These are phyloP conservation scores for Aphanoascus verrucosus DNA, from an alignment of 2,329 filamentous ascomycete genomes.

Conservation along the genomic window DNA sequence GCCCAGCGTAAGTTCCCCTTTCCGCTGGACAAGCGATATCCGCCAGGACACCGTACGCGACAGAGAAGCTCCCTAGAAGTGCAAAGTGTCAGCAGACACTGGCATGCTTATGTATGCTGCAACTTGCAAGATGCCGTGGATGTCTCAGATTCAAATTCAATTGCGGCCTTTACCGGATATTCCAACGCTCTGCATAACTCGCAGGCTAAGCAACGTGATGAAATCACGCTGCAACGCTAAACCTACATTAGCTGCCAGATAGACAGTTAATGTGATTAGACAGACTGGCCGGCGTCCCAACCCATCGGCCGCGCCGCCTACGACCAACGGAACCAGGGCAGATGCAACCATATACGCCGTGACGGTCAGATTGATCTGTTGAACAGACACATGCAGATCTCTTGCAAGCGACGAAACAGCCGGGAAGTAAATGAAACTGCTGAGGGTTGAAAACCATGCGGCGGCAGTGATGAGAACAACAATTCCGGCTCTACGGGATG, in stretches of 20 bases:
- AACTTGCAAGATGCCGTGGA: too few species aligned
- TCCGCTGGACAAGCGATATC: conserved; percentile 60
- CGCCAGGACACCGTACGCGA: too few species aligned
- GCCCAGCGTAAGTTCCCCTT: conserved; percentile 63
- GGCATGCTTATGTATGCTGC: too few species aligned
- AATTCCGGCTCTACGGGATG: neutral
- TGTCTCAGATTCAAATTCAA: conserved; percentile 61
- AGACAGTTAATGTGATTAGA: conserved; percentile 48
- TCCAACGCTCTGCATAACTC: conserved; percentile 53
- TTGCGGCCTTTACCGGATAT: conserved; percentile 57
- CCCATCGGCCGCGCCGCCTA: conserved; percentile 52
- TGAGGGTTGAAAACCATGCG: neutral
- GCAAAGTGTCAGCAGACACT: too few species aligned
- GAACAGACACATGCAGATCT: conserved; percentile 33
- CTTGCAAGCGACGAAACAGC: conserved; percentile 23
- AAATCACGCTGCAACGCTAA: conserved; percentile 50
- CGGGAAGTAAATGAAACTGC: neutral
- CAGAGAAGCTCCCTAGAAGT: too few species aligned
- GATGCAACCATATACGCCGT: conserved; percentile 48
- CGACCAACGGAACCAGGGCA: conserved; percentile 50
- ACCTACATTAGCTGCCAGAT: conserved; percentile 49
- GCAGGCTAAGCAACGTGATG: conserved; percentile 48
- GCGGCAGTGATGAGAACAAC: neutral
- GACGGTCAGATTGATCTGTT: conserved; percentile 41
- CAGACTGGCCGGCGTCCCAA: conserved; percentile 53